Conservation (phyloP, 768 basidiomycete genomes). For the Suillus spraguei region DNA sequence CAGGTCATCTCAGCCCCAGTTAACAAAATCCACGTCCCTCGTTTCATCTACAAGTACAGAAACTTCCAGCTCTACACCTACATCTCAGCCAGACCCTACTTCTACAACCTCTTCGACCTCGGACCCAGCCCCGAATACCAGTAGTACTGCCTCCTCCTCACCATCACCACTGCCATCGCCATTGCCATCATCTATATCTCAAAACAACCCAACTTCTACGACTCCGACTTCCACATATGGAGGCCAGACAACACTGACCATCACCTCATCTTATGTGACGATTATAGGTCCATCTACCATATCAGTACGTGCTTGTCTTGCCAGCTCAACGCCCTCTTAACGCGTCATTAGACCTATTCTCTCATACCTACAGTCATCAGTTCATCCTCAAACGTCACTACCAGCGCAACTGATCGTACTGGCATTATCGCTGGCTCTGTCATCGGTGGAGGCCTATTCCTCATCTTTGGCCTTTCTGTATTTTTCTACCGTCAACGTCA, state of each 20-base stretch:
- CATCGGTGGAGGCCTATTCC: constrained; percentile 37
- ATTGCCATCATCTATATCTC: neutral
- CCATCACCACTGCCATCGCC: neutral
- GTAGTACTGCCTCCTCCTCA: neutral
- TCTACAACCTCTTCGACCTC: neutral
- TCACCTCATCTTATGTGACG: constrained; percentile 25
- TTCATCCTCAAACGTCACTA: neutral
- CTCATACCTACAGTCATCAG: constrained; percentile 25
- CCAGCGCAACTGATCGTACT: constrained; percentile 30
- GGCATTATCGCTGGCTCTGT: constrained; percentile 46
- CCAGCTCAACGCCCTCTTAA: neutral
- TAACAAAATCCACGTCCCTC: neutral
- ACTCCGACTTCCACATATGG: constrained; percentile 12
- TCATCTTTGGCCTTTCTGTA: constrained; percentile 38
- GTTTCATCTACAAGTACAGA: neutral
- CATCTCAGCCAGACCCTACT: constrained; percentile 2
- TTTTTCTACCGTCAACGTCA: constrained; percentile 42
- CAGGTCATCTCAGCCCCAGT: neutral
- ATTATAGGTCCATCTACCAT: constrained; percentile 17
- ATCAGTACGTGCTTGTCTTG: constrained; percentile 20
- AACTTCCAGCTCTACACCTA: neutral
- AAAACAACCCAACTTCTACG: constrained; percentile 9
- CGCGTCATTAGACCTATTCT: constrained; percentile 17
- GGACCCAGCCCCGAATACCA: neutral
- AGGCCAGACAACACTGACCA: neutral